Evolutionary conservation across 2,329 filamentous ascomycete genomes (phyloP), one percentile per base, ranked within the genome.

Genomic region (Periconia sp.): DNA sequence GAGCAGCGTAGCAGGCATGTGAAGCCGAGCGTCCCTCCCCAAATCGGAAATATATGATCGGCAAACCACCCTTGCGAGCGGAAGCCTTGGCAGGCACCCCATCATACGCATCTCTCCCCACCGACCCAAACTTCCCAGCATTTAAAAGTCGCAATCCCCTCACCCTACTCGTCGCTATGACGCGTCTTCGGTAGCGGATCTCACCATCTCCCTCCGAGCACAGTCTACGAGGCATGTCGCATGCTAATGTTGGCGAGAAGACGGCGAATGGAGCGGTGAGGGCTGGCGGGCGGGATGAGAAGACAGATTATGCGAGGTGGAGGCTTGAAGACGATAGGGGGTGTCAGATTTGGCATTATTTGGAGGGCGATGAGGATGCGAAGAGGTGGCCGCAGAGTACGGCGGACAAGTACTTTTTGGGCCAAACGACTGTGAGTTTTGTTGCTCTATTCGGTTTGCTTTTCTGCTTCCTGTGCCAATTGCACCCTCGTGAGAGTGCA

Each of bases 321-420:
- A 83, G 94, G 49, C 73, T 97, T 66, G 81, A 84, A 48, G 87
- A 95, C 62, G 89, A 95, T 46, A 80, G 83, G 37, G 92, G 94
- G 35, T 81, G 88, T 41, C 91, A 96, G 60, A 96, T 89, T 36
- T 99, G 94, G 94, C 88, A 94, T 61, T 99, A 97, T 65, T 76
- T 99, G 3, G 73, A 81, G 50, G 82, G 83, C 8, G 86, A 94
- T 40, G 79, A 89, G 46, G 84, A 88, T 41, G 72, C 79, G 6
- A 77, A 87, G 57, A 74, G 82, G 43, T 96, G 92, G 92, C 91
- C 92, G 4, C 92, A 96, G 72, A 87, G 83, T 17, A 79, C 78
- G 42, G 89, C 91, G n/a, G 95, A 99, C 66, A 96, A 90, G 70
- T 95, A 91, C 69, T 89, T 85, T 61, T 69, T 99, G 13, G 89